Evolutionary conservation across 257 asterid species (phyloP).

Genomic region (Plantago elongata): DNA sequence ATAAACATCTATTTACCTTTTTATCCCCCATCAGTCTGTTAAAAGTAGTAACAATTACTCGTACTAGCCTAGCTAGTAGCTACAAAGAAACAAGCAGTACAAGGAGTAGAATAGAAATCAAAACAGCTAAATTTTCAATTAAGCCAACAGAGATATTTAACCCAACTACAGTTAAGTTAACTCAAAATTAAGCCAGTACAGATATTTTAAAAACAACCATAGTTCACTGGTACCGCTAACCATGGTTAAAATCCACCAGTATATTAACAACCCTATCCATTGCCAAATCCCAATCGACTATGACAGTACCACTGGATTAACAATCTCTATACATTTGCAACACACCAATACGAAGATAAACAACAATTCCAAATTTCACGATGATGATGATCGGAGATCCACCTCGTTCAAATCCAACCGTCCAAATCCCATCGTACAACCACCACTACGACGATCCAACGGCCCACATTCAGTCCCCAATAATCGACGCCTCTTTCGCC

Average conservation of each 20-base stretch:
- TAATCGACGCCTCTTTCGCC: conserved; percentile 32
- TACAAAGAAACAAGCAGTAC: too few species aligned
- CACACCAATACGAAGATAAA: not conserved
- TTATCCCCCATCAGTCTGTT: too few species aligned
- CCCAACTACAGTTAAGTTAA: not conserved
- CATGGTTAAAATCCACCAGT: conserved; percentile 33
- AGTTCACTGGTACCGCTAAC: conserved; percentile 31
- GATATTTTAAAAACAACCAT: conserved; percentile 36
- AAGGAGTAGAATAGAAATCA: too few species aligned
- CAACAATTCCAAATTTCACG: conserved; percentile 24
- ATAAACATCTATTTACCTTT: too few species aligned
- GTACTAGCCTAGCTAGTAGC: too few species aligned
- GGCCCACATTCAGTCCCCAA: conserved; percentile 42
- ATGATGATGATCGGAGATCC: conserved; percentile 48
- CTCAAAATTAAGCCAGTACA: conserved; percentile 8
- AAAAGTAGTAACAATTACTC: too few species aligned
- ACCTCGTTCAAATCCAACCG: conserved; percentile 54
- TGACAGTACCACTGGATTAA: conserved; percentile 33
- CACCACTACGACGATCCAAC: conserved; percentile 41
- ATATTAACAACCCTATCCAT: conserved; percentile 32
- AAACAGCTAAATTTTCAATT: too few species aligned
- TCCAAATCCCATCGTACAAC: conserved; percentile 43
- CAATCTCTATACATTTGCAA: conserved; percentile 8
- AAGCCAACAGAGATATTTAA: not conserved
- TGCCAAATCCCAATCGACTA: conserved; percentile 30